phyloP scores from a whole-genome alignment of 805 yeast genomes.

The Spathaspora passalidarum region DNA sequence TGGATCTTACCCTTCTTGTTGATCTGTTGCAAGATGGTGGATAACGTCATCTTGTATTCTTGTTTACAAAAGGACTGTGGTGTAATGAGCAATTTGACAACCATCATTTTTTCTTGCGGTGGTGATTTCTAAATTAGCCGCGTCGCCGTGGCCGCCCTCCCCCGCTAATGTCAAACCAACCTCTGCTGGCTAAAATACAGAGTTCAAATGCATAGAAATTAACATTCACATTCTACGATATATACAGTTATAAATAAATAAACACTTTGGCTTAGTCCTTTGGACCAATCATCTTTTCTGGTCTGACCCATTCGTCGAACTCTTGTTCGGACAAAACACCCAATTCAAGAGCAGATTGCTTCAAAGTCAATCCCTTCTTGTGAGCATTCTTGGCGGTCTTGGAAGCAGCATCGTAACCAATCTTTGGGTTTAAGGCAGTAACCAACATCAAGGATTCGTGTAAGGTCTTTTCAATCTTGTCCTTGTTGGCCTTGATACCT shows the following conservation, averaged over 20 bases:
- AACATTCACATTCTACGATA: no score
- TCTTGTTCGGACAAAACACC: conserved; percentile 80
- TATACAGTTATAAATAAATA: background rate
- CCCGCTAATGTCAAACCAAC: no score
- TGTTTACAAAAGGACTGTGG: background rate
- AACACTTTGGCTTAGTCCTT: conserved; percentile 36
- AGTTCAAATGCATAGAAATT: no score
- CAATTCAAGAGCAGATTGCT: conserved; percentile 90
- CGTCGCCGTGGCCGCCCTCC: no score
- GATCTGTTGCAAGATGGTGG: conserved; percentile 28
- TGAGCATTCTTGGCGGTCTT: conserved; percentile 99
- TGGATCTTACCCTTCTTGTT: conserved; percentile 28
- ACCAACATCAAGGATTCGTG: conserved; percentile 97
- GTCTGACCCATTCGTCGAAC: conserved; percentile 95
- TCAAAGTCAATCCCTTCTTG: conserved; percentile 93
- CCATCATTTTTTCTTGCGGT: background rate
- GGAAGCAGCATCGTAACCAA: conserved; percentile 96
- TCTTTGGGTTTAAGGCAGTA: conserved; percentile 97
- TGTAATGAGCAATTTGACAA: no score
- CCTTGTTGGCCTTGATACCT: conserved; percentile 86
- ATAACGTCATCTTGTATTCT: conserved; percentile 12
- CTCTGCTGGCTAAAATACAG: no score
- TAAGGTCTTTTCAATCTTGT: conserved; percentile 81
- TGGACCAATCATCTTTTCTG: conserved; percentile 98
- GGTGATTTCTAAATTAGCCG: no score